A percentile compares a stretch with the other conserved stretches of the same genome.
phyloP scores from a whole-genome alignment of 306 rosid species.

The Acacia confusa region DNA sequence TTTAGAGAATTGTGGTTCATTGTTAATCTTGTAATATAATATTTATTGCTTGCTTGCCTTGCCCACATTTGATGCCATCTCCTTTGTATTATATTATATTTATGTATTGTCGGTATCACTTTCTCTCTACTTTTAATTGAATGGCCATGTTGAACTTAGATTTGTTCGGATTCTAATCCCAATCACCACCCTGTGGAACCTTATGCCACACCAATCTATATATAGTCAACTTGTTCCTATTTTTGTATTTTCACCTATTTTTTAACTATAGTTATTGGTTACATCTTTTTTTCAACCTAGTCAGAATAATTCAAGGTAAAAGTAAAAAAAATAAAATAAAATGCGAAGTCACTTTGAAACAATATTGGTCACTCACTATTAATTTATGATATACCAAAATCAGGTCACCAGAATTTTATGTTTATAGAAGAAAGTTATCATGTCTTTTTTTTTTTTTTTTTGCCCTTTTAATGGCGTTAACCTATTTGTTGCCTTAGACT shows the following conservation, averaged over 20 bases:
- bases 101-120: not conserved
- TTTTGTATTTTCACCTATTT: not conserved
- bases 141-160: not conserved
- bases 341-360: not conserved
- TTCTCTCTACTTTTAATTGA: not conserved
- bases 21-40: not conserved
- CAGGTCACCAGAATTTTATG: not conserved
- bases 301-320: not conserved
- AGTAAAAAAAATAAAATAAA: not conserved
- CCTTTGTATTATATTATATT: not conserved
- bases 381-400: not conserved
- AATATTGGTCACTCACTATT: not conserved
- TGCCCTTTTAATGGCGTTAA: not conserved
- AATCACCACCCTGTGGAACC: slow-evolving; percentile 16
- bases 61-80: not conserved
- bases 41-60: too few species aligned
- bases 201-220: not conserved
- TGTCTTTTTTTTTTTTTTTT: not conserved
- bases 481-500: not conserved
- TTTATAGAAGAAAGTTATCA: not conserved
- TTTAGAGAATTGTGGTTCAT: too few species aligned
- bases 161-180: not conserved
- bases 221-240: slow-evolving; percentile 6
- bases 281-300: too few species aligned
- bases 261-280: too few species aligned